Evolutionary conservation across 2,329 filamentous ascomycete species (phyloP).

Genomic region (Botrytis squamosa): DNA sequence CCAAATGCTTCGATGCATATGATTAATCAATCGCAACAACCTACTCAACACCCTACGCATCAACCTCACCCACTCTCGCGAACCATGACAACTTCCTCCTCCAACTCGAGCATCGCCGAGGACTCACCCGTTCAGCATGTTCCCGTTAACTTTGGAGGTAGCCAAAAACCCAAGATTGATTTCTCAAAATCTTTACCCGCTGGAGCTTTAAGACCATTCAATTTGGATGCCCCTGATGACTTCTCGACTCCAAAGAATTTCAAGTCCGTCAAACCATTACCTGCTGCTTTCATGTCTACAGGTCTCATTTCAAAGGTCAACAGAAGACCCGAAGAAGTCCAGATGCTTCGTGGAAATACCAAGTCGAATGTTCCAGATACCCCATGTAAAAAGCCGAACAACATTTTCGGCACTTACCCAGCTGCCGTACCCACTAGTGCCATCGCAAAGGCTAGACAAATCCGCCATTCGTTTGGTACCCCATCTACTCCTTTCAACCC

Average conservation of each 20-base stretch:
- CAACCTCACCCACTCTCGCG: conserved; percentile 82
- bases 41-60: conserved; percentile 38
- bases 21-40: conserved; percentile 40
- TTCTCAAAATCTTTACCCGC: conserved; percentile 77
- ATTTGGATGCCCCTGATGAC: conserved; percentile 45
- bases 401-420: conserved; percentile 66
- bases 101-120: conserved; percentile 72
- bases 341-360: conserved; percentile 49
- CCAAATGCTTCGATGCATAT: conserved; percentile 55
- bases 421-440: conserved; percentile 56
- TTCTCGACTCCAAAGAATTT: conserved; percentile 76
- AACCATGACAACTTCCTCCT: conserved; percentile 83
- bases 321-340: conserved; percentile 69
- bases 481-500: conserved; percentile 80
- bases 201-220: conserved; percentile 54
- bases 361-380: conserved; percentile 84
- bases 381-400: conserved; percentile 86
- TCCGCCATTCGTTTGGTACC: conserved; percentile 71
- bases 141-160: conserved; percentile 53
- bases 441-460: conserved; percentile 59
- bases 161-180: conserved; percentile 51
- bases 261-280: conserved; percentile 72
- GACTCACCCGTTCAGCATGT: conserved; percentile 64
- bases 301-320: conserved; percentile 94
- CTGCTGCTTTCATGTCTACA: conserved; percentile 89